These are phyloP conservation scores for Metschnikowia sp. DNA, from an alignment of 805 yeast genomes.

Conservation along the genomic window DNA sequence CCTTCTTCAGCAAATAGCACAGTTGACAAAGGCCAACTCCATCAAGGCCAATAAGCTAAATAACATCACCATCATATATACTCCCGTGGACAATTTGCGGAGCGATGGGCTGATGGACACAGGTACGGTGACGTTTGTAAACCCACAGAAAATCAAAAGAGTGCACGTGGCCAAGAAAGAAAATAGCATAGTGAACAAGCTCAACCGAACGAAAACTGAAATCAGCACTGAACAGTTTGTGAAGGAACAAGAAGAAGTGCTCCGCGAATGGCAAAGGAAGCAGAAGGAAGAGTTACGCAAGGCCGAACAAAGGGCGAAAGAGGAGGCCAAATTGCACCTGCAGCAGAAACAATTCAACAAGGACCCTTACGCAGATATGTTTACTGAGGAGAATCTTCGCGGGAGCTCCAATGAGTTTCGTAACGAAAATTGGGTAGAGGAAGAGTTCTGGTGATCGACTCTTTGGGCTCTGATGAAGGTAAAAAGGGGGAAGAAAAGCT, in stretches of 20 bases:
- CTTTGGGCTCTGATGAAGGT: neutral
- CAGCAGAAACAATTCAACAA: conserved; percentile 36
- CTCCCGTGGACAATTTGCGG: conserved; percentile 69
- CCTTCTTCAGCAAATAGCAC: conserved; percentile 52
- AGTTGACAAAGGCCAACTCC: conserved; percentile 73
- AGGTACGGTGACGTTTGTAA: conserved; percentile 75
- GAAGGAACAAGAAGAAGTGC: conserved; percentile 27
- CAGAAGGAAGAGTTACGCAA: conserved; percentile 39
- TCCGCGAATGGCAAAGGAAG: conserved; percentile 31
- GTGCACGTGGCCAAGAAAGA: conserved; percentile 54
- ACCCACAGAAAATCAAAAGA: conserved; percentile 50
- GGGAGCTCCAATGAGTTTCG: conserved; percentile 45
- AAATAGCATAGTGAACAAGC: conserved; percentile 55
- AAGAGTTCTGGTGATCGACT: conserved; percentile 40
- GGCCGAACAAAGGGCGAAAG: conserved; percentile 26
- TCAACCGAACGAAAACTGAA: conserved; percentile 64
- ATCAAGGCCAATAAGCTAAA: conserved; percentile 71
- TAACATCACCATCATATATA: conserved; percentile 63
- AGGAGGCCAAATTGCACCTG: conserved; percentile 35
- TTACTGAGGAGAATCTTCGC: conserved; percentile 43
- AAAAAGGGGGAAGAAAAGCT: neutral
- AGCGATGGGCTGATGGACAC: conserved; percentile 70
- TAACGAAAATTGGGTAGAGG: conserved; percentile 51
- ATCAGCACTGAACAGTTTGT: conserved; percentile 44
- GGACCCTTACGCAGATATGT: conserved; percentile 42